Conservation (phyloP, 495 filamentous ascomycete genomes). For the Podospora fimiseda region DNA sequence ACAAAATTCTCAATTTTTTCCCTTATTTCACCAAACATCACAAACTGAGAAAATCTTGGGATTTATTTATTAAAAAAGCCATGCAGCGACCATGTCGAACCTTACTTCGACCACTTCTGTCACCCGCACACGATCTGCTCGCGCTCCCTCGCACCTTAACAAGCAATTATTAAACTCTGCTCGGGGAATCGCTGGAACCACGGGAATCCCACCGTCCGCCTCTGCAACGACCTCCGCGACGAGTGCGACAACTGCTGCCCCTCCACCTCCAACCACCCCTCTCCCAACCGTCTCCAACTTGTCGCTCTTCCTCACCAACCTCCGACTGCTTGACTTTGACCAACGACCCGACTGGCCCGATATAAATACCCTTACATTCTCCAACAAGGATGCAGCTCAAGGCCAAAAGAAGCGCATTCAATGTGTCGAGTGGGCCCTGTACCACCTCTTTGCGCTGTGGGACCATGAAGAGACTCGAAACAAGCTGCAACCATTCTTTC, state of each 20-base stretch:
- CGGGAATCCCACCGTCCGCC: constrained; percentile 1
- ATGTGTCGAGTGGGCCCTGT: constrained; percentile 77
- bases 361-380: constrained; percentile 58
- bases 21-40: background rate
- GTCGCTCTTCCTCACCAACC: constrained; percentile 70
- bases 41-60: background rate
- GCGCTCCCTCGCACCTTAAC: constrained; percentile 16
- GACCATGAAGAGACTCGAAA: constrained; percentile 65
- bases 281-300: constrained; percentile 19
- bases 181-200: constrained; percentile 6
- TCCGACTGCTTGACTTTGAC: constrained; percentile 74
- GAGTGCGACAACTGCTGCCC: background rate
- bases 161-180: constrained; percentile 13
- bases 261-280: constrained; percentile 8
- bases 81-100: constrained; percentile 27
- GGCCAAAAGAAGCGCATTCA: constrained; percentile 74
- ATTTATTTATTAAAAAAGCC: background rate
- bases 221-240: constrained; percentile 2
- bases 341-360: constrained; percentile 68
- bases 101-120: constrained; percentile 17
- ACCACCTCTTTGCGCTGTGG: constrained; percentile 74
- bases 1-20: background rate
- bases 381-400: constrained; percentile 56
- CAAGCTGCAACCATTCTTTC: constrained; percentile 87
- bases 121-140: constrained; percentile 19